Evolutionary conservation across 169 alveolate genomes (phyloP).

Genomic region (Plasmodium vivax): DNA sequence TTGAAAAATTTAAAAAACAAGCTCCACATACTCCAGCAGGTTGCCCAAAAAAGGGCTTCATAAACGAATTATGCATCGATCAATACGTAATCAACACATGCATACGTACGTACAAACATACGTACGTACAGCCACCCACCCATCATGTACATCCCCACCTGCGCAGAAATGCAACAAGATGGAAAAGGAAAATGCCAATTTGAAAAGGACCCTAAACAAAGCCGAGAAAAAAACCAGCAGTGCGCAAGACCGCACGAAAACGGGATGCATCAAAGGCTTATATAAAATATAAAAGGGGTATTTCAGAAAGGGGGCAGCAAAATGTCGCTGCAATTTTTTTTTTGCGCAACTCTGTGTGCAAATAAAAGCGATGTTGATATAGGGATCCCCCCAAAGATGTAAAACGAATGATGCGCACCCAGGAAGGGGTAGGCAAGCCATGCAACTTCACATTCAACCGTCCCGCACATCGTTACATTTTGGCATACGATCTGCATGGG

Average conservation of each 20-base stretch:
- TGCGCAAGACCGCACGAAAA: background rate
- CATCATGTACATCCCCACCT: background rate
- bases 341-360: background rate
- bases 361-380: background rate
- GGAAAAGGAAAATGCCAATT: constrained; percentile 32
- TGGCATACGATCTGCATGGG: background rate
- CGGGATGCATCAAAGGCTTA: background rate
- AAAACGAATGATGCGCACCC: background rate
- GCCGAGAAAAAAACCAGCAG: constrained; percentile 1
- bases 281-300: constrained; percentile 38
- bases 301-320: background rate
- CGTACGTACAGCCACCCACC: background rate
- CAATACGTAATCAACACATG: background rate
- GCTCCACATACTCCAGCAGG: constrained; percentile 24
- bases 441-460: background rate
- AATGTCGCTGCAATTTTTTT: background rate
- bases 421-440: background rate
- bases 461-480: background rate
- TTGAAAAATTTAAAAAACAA: constrained; percentile 30
- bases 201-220: constrained; percentile 37
- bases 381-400: background rate
- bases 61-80: background rate
- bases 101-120: background rate
- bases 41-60: background rate
- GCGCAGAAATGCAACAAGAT: constrained; percentile 14